Evolutionary conservation across 2,329 filamentous ascomycete species (phyloP), one percentile per base, ranked within the genome.

Genomic region (Talaromyces sp.): DNA sequence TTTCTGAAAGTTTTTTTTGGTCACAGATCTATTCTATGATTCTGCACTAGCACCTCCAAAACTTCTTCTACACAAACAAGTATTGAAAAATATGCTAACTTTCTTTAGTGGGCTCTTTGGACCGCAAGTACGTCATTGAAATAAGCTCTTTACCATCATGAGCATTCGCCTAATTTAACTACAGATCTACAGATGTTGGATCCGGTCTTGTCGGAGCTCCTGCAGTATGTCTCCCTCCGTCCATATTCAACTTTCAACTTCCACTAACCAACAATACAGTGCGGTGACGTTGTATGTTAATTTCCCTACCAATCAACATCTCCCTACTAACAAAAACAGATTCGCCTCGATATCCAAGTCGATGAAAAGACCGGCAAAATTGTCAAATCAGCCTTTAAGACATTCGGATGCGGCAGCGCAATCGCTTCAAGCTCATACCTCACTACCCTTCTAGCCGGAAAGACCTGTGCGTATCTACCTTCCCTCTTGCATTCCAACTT

Each of bases 381-480:
- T 75, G 88, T 88, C 70, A 93, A 97, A 71, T 93, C 96, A 75
- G 95, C 96, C 80, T 97, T 97, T 86, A 97, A 97, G 87, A 97
- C 93, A 0, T 97, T 97, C 74, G 93, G 93, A 58, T 97, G 93
- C 76, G 93, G 93, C 61, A 92, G 88, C 33, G 95, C 95, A 67
- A 99, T 99, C 78, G 95, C 95, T 48, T 93, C 90, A 67, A 96
- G 90, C 64, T 95, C 90, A 73, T 99, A 99, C 76, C 80, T 99
- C 71, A 99, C 95, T 8, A 92, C 96, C 79, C 82, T 99, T 9
- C 28, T 64, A 44, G 58, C 48, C 4, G 58, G 62, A 54, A 65
- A 59, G 55, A 65, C 59, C 23, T 52, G 62, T 63, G 23, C 28
- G 62, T n/a, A n/a, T 60, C 8, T 8, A 4, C 14, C 16, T n/a